Conservation (phyloP, 345 rosid species). For the Linum trigynum region DNA sequence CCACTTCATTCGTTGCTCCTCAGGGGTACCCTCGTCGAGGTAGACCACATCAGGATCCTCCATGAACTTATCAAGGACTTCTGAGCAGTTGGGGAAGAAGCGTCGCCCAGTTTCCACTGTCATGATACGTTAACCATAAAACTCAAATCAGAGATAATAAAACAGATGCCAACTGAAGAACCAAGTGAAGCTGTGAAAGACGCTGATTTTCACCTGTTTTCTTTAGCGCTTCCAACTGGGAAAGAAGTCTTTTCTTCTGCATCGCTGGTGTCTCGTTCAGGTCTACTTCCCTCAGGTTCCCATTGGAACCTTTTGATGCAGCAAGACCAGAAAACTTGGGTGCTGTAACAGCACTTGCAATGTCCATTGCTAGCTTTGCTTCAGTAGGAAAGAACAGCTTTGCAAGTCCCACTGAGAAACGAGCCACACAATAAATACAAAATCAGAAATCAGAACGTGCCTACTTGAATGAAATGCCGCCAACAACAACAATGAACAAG, state of each 20-base stretch:
- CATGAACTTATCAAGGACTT: conserved; percentile 91
- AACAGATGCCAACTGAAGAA: background rate
- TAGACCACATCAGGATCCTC: conserved; percentile 78
- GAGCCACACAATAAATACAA: background rate
- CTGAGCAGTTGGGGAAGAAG: conserved; percentile 73
- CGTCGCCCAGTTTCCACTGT: conserved; percentile 85
- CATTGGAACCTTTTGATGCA: conserved; percentile 44
- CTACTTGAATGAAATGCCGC: background rate
- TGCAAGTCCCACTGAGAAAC: conserved; percentile 76
- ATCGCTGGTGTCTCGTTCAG: conserved; percentile 73
- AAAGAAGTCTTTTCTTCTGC: conserved; percentile 55
- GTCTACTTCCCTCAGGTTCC: conserved; percentile 71
- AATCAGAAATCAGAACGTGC: background rate
- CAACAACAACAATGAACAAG: background rate
- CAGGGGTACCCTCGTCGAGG: conserved; percentile 53
- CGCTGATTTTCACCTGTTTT: conserved; percentile 55
- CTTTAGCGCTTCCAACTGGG: conserved; percentile 79
- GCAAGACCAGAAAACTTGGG: conserved; percentile 54
- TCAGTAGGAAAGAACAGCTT: conserved; percentile 73
- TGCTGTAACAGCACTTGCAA: conserved; percentile 64
- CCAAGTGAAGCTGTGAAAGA: background rate
- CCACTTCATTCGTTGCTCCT: conserved; percentile 59
- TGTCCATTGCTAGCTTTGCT: conserved; percentile 90
- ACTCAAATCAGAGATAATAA: conserved; percentile 1
- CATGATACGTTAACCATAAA: conserved; percentile 3